These are phyloP conservation scores for Fusarium sp. DNA, from an alignment of 2,329 filamentous ascomycete genomes.

Conservation along the genomic window DNA sequence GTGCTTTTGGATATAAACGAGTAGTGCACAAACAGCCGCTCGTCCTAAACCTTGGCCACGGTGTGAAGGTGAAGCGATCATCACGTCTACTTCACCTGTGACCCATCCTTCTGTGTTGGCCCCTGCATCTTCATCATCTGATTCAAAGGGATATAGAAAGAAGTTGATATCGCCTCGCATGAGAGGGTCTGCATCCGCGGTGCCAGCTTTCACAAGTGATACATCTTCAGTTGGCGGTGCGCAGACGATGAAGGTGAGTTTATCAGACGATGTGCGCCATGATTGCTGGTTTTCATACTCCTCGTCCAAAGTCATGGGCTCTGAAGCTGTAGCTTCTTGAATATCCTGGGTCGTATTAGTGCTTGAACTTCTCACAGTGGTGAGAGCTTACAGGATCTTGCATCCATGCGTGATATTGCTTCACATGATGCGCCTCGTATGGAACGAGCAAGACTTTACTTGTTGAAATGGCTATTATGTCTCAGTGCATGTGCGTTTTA, in stretches of 20 bases:
- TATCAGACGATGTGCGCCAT: slow-evolving; percentile 85
- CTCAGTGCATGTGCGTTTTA: not conserved
- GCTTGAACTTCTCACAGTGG: not conserved
- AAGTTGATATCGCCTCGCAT: slow-evolving; percentile 86
- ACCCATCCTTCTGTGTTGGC: slow-evolving; percentile 40
- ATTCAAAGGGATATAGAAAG: slow-evolving; percentile 75
- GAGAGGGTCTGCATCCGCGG: slow-evolving; percentile 63
- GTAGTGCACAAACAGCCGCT: slow-evolving; percentile 73
- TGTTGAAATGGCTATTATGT: slow-evolving; percentile 71
- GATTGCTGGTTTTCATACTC: slow-evolving; percentile 92
- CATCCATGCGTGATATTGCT: slow-evolving; percentile 92
- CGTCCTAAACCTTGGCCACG: slow-evolving; percentile 74
- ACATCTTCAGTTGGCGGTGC: slow-evolving; percentile 52
- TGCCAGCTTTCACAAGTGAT: slow-evolving; percentile 48
- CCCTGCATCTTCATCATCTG: slow-evolving; percentile 56
- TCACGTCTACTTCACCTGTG: slow-evolving; percentile 84
- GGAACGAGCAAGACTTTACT: slow-evolving; percentile 80
- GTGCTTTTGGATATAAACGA: slow-evolving; percentile 73
- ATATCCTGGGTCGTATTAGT: slow-evolving; percentile 67
- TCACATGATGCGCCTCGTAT: slow-evolving; percentile 84
- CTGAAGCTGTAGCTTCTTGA: slow-evolving; percentile 86
- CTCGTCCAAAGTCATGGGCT: slow-evolving; percentile 81
- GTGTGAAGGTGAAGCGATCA: slow-evolving; percentile 74
- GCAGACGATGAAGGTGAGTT: slow-evolving; percentile 92
- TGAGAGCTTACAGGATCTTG: slow-evolving; percentile 71